These are phyloP conservation scores for Capsicum pubescens DNA, from an alignment of 257 asterid genomes.

Conservation along the genomic window DNA sequence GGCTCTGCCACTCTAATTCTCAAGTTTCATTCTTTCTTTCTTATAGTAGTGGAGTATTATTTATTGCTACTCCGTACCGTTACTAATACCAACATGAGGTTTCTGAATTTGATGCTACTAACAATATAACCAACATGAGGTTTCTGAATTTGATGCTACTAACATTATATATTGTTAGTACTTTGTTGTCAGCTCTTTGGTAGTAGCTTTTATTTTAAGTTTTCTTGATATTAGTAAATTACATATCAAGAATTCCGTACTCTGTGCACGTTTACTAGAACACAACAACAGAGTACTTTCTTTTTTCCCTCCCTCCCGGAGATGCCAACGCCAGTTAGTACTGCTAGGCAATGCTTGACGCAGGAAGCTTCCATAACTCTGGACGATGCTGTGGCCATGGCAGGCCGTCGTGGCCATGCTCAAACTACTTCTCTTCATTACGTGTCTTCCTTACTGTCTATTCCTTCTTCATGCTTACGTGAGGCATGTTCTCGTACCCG, in stretches of 20 bases:
- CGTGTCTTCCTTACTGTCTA: slow-evolving; percentile 73
- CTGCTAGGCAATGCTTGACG: slow-evolving; percentile 90
- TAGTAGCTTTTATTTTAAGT: slow-evolving; percentile 1
- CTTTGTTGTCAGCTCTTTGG: slow-evolving; percentile 21
- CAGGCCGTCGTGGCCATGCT: slow-evolving; percentile 85
- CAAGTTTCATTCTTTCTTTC: not conserved
- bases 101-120: not conserved
- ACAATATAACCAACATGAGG: not conserved
- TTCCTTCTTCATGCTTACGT: slow-evolving; percentile 71
- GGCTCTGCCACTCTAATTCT: not conserved
- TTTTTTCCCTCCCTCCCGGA: not conserved
- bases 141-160: not conserved
- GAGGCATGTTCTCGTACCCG: slow-evolving; percentile 81
- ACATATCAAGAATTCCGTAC: slow-evolving; percentile 12
- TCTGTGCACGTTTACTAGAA: slow-evolving; percentile 6
- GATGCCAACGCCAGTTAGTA: slow-evolving; percentile 89
- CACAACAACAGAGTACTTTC: slow-evolving; percentile 4
- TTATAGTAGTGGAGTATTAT: not conserved
- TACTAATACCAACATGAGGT: not conserved
- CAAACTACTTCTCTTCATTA: slow-evolving; percentile 95
- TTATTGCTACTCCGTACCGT: not conserved
- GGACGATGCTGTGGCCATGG: slow-evolving; percentile 84
- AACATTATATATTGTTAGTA: not conserved
- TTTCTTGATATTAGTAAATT: not conserved
- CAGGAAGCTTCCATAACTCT: slow-evolving; percentile 67